Conservation (phyloP, 2,329 filamentous ascomycete genomes). For the Colletotrichum chrysophilum region DNA sequence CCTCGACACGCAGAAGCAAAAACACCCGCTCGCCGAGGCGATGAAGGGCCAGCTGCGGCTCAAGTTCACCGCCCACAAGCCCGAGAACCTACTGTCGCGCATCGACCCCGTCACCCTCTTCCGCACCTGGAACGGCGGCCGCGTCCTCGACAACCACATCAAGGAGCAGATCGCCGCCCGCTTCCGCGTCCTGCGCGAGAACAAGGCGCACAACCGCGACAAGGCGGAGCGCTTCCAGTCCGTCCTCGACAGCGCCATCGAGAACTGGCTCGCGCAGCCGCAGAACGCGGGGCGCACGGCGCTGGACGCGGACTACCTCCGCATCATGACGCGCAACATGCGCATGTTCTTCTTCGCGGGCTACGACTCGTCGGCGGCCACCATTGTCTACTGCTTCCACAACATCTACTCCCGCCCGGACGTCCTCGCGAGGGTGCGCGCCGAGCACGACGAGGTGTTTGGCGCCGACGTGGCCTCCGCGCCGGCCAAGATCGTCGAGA, state of each 20-base stretch:
- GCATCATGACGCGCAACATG: conserved; percentile 32
- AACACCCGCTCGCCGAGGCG: conserved; percentile 33
- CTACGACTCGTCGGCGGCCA: conserved; percentile 42
- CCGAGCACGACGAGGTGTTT: conserved; percentile 58
- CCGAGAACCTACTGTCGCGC: conserved; percentile 21
- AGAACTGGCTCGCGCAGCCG: conserved; percentile 31
- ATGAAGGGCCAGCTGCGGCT: conserved; percentile 26
- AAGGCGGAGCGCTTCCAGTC: conserved; percentile 22
- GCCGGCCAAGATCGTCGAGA: conserved; percentile 21
- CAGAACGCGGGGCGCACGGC: conserved; percentile 18
- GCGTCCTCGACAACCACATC: conserved; percentile 30
- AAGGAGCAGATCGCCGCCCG: conserved; percentile 29
- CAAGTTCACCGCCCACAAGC: conserved; percentile 21
- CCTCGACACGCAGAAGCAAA: conserved; percentile 32
- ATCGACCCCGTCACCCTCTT: conserved; percentile 33
- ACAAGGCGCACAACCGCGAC: conserved; percentile 23
- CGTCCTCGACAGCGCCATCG: conserved; percentile 36
- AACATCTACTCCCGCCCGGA: conserved; percentile 33
- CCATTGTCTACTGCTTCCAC: conserved; percentile 34
- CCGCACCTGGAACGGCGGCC: conserved; percentile 35
- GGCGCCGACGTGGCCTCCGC: conserved; percentile 30
- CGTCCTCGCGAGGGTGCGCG: conserved; percentile 31
- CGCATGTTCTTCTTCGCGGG: conserved; percentile 43
- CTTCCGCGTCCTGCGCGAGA: conserved; percentile 25
- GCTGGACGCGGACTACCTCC: conserved; percentile 31